phyloP scores from a whole-genome alignment of 306 rosid species.

The Glycyrrhiza uralensis region DNA sequence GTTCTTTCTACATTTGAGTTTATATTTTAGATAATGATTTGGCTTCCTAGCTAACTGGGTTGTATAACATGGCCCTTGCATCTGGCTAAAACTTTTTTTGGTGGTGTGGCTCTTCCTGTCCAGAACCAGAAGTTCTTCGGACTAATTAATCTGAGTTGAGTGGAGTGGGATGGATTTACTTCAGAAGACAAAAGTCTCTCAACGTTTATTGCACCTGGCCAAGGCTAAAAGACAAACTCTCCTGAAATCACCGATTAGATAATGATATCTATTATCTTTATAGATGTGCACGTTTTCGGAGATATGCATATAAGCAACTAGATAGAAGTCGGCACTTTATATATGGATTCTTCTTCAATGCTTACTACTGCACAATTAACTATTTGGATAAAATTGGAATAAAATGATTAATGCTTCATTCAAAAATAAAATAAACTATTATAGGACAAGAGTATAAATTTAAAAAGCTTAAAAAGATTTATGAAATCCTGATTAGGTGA shows the following conservation, averaged over 20 bases:
- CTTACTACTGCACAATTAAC: too few species aligned
- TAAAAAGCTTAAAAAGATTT: too few species aligned
- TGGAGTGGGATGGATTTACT: background rate
- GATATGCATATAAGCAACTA: background rate
- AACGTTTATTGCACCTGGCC: background rate
- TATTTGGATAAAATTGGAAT: too few species aligned
- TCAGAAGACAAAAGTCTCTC: background rate
- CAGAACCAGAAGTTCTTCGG: too few species aligned
- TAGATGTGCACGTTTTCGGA: background rate
- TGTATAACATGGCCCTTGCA: background rate
- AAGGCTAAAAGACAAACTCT: background rate
- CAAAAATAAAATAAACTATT: too few species aligned
- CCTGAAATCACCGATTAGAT: background rate
- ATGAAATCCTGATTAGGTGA: too few species aligned
- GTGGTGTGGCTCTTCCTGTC: too few species aligned
- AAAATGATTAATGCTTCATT: too few species aligned
- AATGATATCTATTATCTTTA: background rate
- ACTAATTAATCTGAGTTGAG: background rate
- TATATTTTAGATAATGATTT: background rate
- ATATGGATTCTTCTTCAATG: background rate
- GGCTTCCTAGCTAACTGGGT: constrained; percentile 4
- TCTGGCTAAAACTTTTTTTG: background rate
- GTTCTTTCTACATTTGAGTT: background rate
- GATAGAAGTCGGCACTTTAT: background rate
- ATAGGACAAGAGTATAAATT: too few species aligned